Conservation (phyloP, 1,139 yeast genomes). For the Insectozyma bohioensis region DNA sequence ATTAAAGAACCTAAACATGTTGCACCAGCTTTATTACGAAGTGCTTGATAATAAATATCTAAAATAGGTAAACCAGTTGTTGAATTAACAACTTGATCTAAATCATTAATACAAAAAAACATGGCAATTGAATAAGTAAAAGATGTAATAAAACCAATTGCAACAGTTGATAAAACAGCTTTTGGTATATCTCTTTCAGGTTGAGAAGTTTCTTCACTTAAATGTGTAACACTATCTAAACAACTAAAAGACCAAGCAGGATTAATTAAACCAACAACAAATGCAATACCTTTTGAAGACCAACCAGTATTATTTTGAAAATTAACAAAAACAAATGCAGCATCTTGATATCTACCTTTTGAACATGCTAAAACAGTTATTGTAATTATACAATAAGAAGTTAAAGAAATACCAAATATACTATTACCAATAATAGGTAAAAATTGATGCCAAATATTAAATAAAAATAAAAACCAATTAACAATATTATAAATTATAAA, state of each 20-base stretch:
- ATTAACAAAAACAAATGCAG: constrained; percentile 39
- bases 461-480: constrained; percentile 31
- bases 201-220: constrained; percentile 39
- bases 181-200: constrained; percentile 43
- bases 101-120: constrained; percentile 40
- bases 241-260: constrained; percentile 48
- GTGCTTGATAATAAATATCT: constrained; percentile 42
- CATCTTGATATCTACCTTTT: constrained; percentile 34
- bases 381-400: constrained; percentile 36
- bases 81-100: constrained; percentile 27
- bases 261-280: constrained; percentile 43
- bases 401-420: constrained; percentile 36
- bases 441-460: constrained; percentile 38
- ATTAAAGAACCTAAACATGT: constrained; percentile 34
- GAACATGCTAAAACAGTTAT: constrained; percentile 39
- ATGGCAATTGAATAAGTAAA: constrained; percentile 41
- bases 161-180: constrained; percentile 43
- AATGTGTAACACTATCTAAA: constrained; percentile 44
- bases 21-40: constrained; percentile 37
- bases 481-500: constrained; percentile 48
- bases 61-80: constrained; percentile 42
- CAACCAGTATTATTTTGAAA: constrained; percentile 43
- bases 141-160: constrained; percentile 41
- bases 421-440: constrained; percentile 37
- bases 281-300: constrained; percentile 41